Evolutionary conservation across 2,329 filamentous ascomycete species (phyloP), one percentile per base, ranked within the genome.

Genomic region (Fusarium sp.): DNA sequence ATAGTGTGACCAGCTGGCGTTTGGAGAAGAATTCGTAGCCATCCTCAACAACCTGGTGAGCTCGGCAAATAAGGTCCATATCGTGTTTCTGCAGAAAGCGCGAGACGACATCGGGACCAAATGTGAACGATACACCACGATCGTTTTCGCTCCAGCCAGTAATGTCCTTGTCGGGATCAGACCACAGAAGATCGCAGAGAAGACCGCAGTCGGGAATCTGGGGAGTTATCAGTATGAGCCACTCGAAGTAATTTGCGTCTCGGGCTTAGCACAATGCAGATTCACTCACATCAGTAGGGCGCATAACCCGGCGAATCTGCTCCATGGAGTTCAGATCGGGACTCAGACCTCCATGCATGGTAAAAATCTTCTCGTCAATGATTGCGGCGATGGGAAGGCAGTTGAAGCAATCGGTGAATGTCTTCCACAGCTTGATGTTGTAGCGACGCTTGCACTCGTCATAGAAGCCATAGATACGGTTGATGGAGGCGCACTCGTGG

Each of bases 391-490:
- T 98, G 46, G 95, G 95, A 77, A 98, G 83, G 83, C 94, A 97
- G 87, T 99, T 99, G 89, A 99, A 99, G 87, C 94, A 97, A 80
- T 99, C 95, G 68, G 94, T 97, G 80, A 99, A 98, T 2, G 95
- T 98, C 88, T 99, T 99, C 95, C 95, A 98, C 65, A 98, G 87
- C 88, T 98, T 98, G 85, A 98, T 97, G 83, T 98, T 99, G 85
- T 97, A 98, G 74, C 95, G 88, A 78, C 96, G 91, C 87, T 99
- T 99, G 90, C 95, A 99, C 83, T 99, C 95, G 78, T 99, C 96
- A 85, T 99, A 99, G 85, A 99, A 99, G 63, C 96, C 96, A 80
- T 99, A 99, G 81, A 98, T 97, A 78, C 96, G 93, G 85, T 97
- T 99, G 86, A 99, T 97, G 52, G 93, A 97, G 61, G 96, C 96